Evolutionary conservation across 306 rosid species (phyloP), one percentile per base, ranked within the genome.

Genomic region (Gastrolobium villosum): DNA sequence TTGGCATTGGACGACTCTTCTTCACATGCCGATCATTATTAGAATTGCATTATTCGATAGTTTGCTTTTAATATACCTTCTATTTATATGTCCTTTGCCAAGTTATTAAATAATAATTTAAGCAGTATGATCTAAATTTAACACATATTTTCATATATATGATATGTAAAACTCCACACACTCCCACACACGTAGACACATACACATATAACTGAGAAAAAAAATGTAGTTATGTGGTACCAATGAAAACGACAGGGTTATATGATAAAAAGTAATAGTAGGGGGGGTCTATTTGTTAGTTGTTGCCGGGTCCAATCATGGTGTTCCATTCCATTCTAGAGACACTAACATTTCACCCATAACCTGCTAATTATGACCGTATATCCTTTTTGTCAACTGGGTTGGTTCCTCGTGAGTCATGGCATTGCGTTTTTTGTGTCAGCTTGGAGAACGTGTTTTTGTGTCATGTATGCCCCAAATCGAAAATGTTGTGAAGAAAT

Each of bases 271-370:
- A 35, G 75, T 35, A 28, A 50, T 43, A 7, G 0, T 7, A 15
- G 10, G 10, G 10, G 26, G 26, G 8, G 0, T 41, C 39, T 65
- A 41, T 48, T 54, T 76, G 80, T 52, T 70, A 52, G 82, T 57
- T 10, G 85, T 39, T 71, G 72, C 71, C 34, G 35, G 28, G 79
- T 78, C 63, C 65, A 62, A 74, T 85, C 88, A 66, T 52, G 46
- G 63, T 32, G 34, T 54, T 39, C 46, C 48, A 34, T 60, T 40
- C 35, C 61, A 14, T 54, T 39, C 10, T 37, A 52, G 6, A 7
- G 63, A 65, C 77, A 81, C 34, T 46, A 64, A 75, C 81, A 39
- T 75, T 65, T 59, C 26, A 72, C 71, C 75, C 69, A 37, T 61
- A 72, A 53, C 54, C 26, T 74, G 44, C 67, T 79, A 49, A 75